A percentile compares a stretch with the other conserved stretches of the same genome.
phyloP scores from a whole-genome alignment of 2,329 filamentous ascomycete genomes.

The Diaporthe sp. region DNA sequence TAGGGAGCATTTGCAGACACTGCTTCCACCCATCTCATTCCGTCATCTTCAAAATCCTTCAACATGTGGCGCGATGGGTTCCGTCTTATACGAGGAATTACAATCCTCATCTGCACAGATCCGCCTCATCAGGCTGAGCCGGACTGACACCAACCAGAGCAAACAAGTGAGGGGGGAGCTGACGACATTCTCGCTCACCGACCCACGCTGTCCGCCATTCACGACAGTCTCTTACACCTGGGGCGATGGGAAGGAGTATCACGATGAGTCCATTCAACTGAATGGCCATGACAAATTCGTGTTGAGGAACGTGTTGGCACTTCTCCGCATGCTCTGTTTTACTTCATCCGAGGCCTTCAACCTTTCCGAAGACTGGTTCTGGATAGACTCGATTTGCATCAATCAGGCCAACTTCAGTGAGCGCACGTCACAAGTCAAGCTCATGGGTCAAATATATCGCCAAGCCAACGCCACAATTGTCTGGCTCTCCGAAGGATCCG shows the following conservation, averaged over 20 bases:
- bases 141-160: not conserved
- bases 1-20: not conserved
- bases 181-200: slow-evolving; percentile 15
- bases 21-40: not conserved
- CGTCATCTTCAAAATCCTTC: not conserved
- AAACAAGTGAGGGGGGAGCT: slow-evolving; percentile 28
- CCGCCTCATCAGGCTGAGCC: slow-evolving; percentile 27
- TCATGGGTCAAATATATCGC: slow-evolving; percentile 34
- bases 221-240: slow-evolving; percentile 35
- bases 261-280: not conserved
- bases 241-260: slow-evolving; percentile 9
- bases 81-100: slow-evolving; percentile 13
- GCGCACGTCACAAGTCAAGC: slow-evolving; percentile 36
- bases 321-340: slow-evolving; percentile 36
- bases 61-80: slow-evolving; percentile 3
- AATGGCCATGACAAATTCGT: not conserved
- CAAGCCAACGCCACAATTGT: slow-evolving; percentile 28
- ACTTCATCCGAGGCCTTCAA: not conserved
- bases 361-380: slow-evolving; percentile 27
- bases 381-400: slow-evolving; percentile 39
- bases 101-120: slow-evolving; percentile 7
- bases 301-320: slow-evolving; percentile 13
- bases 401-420: slow-evolving; percentile 28
- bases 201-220: slow-evolving; percentile 26
- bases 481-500: slow-evolving; percentile 28